Conservation (phyloP, 176 grass and related monocot species). For the Metroxylon sagu region DNA sequence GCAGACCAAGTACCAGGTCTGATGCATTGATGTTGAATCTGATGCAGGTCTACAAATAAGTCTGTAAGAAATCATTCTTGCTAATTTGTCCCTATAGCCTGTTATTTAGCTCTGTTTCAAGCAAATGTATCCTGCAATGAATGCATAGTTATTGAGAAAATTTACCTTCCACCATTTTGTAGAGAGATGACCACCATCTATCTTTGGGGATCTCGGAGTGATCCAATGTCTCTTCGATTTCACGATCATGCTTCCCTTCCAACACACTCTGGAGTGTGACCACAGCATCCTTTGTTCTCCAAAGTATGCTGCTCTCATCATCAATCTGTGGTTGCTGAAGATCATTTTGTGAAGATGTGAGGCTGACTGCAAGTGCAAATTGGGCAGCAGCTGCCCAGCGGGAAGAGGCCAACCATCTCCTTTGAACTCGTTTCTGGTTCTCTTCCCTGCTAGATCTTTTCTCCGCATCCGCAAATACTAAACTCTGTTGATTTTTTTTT, state of each 20-base stretch:
- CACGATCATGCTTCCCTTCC: slow-evolving; percentile 62
- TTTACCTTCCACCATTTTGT: slow-evolving; percentile 90
- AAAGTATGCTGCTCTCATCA: slow-evolving; percentile 66
- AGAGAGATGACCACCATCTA: slow-evolving; percentile 95
- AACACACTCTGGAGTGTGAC: slow-evolving; percentile 77
- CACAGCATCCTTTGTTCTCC: slow-evolving; percentile 86
- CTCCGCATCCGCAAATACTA: slow-evolving; percentile 63
- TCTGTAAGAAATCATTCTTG: no score
- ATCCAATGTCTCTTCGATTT: slow-evolving; percentile 71
- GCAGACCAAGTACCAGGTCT: no score
- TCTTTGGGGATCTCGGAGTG: slow-evolving; percentile 56
- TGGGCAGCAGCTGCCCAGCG: slow-evolving; percentile 86
- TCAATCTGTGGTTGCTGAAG: slow-evolving; percentile 58
- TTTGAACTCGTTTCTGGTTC: slow-evolving; percentile 55
- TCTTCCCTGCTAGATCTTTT: slow-evolving; percentile 54
- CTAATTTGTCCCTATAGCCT: no score
- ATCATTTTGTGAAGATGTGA: slow-evolving; percentile 73
- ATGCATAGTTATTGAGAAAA: background rate
- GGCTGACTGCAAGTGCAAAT: slow-evolving; percentile 61
- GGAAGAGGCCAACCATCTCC: slow-evolving; percentile 69
- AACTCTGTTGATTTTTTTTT: slow-evolving; percentile 35
- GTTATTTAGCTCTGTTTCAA: no score
- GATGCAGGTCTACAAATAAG: no score
- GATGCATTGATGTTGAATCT: no score
- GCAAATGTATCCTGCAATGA: no score